Percentiles rank a stretch among this genome's conserved stretches.
phyloP scores from a whole-genome alignment of 2,329 filamentous ascomycete species.

The Stemphylium lycopersici region DNA sequence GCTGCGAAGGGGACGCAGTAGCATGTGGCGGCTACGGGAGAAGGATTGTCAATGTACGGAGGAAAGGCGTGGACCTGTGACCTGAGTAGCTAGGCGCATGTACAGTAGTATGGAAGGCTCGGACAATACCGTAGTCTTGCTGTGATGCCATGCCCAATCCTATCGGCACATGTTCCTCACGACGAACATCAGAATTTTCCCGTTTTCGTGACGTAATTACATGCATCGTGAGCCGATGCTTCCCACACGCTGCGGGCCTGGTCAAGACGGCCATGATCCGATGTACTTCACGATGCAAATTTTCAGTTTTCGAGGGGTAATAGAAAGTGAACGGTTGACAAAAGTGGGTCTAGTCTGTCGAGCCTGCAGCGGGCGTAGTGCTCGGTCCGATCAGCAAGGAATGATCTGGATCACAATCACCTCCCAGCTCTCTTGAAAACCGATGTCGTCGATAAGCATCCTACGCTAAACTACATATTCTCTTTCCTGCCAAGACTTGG shows the following conservation, averaged over 20 bases:
- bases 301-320: constrained; percentile 50
- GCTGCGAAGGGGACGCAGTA: constrained; percentile 2
- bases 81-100: neutral
- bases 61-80: neutral
- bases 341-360: constrained; percentile 14
- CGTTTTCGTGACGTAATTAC: constrained; percentile 15
- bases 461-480: constrained; percentile 7
- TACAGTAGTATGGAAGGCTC: neutral
- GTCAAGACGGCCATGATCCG: constrained; percentile 1
- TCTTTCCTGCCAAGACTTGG: constrained; percentile 7
- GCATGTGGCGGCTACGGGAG: neutral
- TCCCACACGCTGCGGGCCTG: constrained; percentile 18
- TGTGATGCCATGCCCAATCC: neutral
- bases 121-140: neutral
- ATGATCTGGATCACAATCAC: constrained; percentile 13
- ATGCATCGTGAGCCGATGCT: constrained; percentile 27
- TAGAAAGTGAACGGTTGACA: constrained; percentile 25
- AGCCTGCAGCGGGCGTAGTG: neutral
- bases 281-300: constrained; percentile 24
- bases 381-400: constrained; percentile 25
- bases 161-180: neutral
- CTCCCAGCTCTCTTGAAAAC: neutral
- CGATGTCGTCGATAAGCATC: neutral
- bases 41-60: neutral
- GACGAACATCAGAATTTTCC: constrained; percentile 9